Base-by-base conservation (phyloP, 495 filamentous ascomycete species). In the Penicillium chermesinum region DNA sequence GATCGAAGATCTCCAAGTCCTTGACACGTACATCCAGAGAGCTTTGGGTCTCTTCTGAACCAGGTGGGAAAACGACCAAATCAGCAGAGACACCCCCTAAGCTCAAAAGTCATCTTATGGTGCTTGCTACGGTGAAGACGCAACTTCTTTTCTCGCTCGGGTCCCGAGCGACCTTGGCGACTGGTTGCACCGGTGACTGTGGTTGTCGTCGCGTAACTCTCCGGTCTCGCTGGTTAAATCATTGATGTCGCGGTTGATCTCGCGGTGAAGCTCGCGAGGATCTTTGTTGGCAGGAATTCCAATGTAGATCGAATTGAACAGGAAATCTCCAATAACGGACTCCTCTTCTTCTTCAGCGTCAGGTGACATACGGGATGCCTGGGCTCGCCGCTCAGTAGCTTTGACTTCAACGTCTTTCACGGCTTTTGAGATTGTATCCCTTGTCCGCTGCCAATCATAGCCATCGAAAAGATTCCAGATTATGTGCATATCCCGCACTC, bases 281-380 rank as follows among this genome's bases (percentile, higher is more conserved):
- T 96, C 91, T 40, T 83, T 81, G 53, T 90, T 94, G 14, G 86
- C 77, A 2, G 90, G 85, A 38, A 99, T 88, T 16, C 87, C 91
- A 45, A 99, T 95, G 68, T 96, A 99, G 40, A 99, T 95, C 0
- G 93, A 97, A 57, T 97, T 96, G 78, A 99, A 99, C 16, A 99
- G 76, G 58, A 90, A 94, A 62, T 97, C 93, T 1, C 85, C 90
- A 63, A 97, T 94, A 13, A 91, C 84, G 1, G 85, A 85, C 57
- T 89, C 88, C 34, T 88, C 81, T 17, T 96, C 89, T 7, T 88
- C 83, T 12, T 76, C 78, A 7, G 62, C 57, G 2, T 73, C 68
- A n/a, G 73, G 65, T 40, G 73, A 66, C 53, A 64, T 66, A 38
- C 70, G 70, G 41, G 63, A 74, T 18, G 60, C 62, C 46, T 76